Evolutionary conservation across 495 filamentous ascomycete species (phyloP), one percentile per base, ranked within the genome.

Genomic region (Aspergillus ostianus): DNA sequence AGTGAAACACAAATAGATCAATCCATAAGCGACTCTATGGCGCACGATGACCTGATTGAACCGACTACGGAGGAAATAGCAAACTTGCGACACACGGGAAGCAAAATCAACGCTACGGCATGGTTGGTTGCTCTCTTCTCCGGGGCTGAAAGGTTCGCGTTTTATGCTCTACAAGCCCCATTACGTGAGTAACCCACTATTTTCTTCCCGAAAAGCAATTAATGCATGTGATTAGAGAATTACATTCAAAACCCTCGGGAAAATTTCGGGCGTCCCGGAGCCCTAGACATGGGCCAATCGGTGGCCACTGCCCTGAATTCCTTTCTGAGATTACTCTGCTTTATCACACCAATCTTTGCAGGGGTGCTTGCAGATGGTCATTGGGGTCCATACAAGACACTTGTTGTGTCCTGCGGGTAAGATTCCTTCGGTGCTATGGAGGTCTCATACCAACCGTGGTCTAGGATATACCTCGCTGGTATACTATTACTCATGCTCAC

Each of bases 281-380:
- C 36, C 13, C 36, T 50, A 50, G 48, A 27, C 9, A 21, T 50
- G 19, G 20, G 48, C 48, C 20, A 50, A 50, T 21, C 48, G 48
- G 26, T 27, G 19, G 48, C 48, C 20, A 50, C 48, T 30, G 50
- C 21, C 32, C 21, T 52, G 23, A 29, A 52, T 41, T 41, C 10
- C 15, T 26, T 30, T 23, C 50, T 30, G 26, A 30, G 23, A 41
- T 17, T 41, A 41, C 8, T 41, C 36, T 41, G 36, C 36, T 41
- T 41, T 10, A 41, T 15, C 10, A 41, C 36, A 41, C 36, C 36
- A 8, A 15, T 41, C 12, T 41, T 41, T 41, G 36, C 36, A 41
- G 36, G 36, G 36, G 36, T 41, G 4, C 36, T 41, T 41, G 36
- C 36, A 41, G 36, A 41, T 41, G 36, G 36, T 17, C 36, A 41